These are phyloP conservation scores for Dillenia turbinata DNA, from an alignment of 164 flowering plant genomes.

Conservation along the genomic window DNA sequence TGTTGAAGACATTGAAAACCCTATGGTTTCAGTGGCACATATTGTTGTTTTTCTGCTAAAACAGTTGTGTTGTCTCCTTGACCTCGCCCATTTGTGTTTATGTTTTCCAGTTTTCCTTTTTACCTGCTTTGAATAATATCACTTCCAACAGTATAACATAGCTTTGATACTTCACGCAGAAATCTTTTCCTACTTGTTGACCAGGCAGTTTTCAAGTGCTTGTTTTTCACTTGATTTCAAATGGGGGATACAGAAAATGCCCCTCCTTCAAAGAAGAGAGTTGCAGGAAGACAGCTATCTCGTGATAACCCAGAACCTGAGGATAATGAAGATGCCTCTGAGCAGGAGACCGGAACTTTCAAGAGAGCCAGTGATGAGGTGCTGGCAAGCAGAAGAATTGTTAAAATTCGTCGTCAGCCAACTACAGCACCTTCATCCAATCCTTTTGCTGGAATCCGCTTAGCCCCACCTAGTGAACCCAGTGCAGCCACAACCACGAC, in stretches of 20 bases:
- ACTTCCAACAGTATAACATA: no score
- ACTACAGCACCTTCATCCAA: conserved; percentile 59
- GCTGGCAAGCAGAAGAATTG: conserved; percentile 79
- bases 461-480: conserved; percentile 40
- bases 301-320: conserved; percentile 82
- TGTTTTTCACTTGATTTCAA: neutral
- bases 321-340: conserved; percentile 67
- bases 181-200: neutral
- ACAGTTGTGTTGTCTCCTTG: no score
- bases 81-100: no score
- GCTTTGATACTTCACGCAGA: no score
- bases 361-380: conserved; percentile 89
- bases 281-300: conserved; percentile 77
- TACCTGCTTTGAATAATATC: no score
- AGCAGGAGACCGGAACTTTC: conserved; percentile 73
- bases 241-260: conserved; percentile 71
- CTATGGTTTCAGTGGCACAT: no score
- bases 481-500: conserved; percentile 15
- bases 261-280: conserved; percentile 83
- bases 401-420: conserved; percentile 70
- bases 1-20: no score
- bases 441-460: conserved; percentile 72
- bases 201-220: neutral
- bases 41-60: no score
- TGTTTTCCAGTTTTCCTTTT: no score